Conservation (phyloP, 1,284 basidiomycete species). For the Malassezia furfur region DNA sequence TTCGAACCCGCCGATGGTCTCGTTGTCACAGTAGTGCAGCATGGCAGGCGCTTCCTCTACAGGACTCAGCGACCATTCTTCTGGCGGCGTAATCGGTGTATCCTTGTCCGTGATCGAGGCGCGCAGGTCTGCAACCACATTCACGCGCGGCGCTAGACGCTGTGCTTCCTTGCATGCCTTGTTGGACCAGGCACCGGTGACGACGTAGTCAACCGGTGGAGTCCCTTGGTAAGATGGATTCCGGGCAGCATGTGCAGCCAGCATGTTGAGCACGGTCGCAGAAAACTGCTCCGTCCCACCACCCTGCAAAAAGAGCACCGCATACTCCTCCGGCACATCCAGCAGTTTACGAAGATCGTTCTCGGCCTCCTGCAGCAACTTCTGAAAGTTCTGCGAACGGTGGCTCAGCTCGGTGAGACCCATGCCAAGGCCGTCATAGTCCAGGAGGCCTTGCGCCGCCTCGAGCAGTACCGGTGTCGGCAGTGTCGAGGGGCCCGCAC, state of each 20-base stretch:
- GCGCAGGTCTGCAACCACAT: slow-evolving; percentile 30
- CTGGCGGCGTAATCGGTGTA: slow-evolving; percentile 61
- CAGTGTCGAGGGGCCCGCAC: slow-evolving; percentile 42
- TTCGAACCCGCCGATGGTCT: slow-evolving; percentile 93
- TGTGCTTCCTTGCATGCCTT: slow-evolving; percentile 43
- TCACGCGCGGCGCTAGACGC: slow-evolving; percentile 31
- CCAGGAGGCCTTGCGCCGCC: slow-evolving; percentile 40
- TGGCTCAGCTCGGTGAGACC: slow-evolving; percentile 46
- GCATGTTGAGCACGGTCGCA: slow-evolving; percentile 42
- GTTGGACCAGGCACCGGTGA: slow-evolving; percentile 42
- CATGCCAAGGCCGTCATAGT: slow-evolving; percentile 41
- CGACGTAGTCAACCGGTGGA: slow-evolving; percentile 42
- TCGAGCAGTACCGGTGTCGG: slow-evolving; percentile 42
- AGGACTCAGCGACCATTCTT: slow-evolving; percentile 65
- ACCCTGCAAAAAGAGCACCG: slow-evolving; percentile 43
- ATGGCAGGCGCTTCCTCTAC: slow-evolving; percentile 61
- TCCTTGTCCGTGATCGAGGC: slow-evolving; percentile 24
- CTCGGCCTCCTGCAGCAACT: slow-evolving; percentile 39
- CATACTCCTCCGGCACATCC: slow-evolving; percentile 35
- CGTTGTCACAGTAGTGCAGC: slow-evolving; percentile 98
- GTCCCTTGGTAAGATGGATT: slow-evolving; percentile 34
- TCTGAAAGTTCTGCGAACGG: slow-evolving; percentile 39
- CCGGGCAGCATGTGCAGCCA: slow-evolving; percentile 34
- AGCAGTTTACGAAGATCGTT: slow-evolving; percentile 35
- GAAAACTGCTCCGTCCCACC: slow-evolving; percentile 47